Evolutionary conservation across 2,329 filamentous ascomycete species (phyloP), one percentile per base, ranked within the genome.

Genomic region (Pseudocercospora pini-densiflorae): DNA sequence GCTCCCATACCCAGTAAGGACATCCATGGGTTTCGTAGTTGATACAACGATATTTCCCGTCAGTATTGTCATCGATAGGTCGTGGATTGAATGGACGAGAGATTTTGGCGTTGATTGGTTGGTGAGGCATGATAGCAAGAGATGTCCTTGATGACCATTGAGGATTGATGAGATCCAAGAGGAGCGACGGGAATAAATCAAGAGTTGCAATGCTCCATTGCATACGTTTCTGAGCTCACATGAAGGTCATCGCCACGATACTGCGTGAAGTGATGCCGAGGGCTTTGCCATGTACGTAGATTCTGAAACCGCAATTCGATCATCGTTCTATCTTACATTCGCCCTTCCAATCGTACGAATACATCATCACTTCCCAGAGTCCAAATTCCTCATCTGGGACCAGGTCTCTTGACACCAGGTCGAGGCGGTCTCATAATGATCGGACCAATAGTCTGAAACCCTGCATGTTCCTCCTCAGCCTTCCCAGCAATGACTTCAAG

Each of bases 401-500:
- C 24, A 6, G 51, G 24, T 27, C 51, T 55, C 51, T 27, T 55
- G 10, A 54, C 49, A 16, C 49, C 49, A 10, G 49, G 27, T 3
- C 51, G 21, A 9, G 51, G 23, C 27, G 51, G 27, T 27, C 51
- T 24, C 51, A 55, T 55, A 5, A 55, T n/a, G n/a, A 55, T 55
- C 27, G 27, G 51, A 3, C 51, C 51, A 55, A 55, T 55, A 1
- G 51, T 55, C 51, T 33, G 27, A 33, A 29, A 55, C 2, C 51
- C 51, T 2, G 21, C 51, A 55, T 55, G 24, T 19, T 62, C 60
- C 21, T 62, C 60, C 27, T 69, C 63, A n/a, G 65, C 63, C 29
- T 63, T 68, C 14, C 36, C 49, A 27, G 69, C 64, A 43, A 71
- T 66, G 24, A 69, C 62, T 14, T 51, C 55, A 23, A 67, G 51